Percentiles rank a stretch among this genome's conserved stretches.
Conservation (phyloP, 768 basidiomycete genomes). For the Agaricus blazei region DNA sequence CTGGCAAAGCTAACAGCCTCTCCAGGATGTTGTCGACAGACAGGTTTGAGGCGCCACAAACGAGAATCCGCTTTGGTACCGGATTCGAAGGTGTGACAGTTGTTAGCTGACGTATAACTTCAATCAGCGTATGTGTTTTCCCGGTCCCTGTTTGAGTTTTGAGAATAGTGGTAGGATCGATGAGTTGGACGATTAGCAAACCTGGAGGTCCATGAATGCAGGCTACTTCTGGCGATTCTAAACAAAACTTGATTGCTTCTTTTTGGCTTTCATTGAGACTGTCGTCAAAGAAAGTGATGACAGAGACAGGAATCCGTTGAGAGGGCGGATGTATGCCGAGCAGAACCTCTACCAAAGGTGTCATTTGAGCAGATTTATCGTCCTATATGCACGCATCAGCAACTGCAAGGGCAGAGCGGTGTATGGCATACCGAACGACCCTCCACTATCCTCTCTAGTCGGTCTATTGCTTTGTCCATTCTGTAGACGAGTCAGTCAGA, state of each 20-base stretch:
- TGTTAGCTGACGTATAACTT: conserved; percentile 84
- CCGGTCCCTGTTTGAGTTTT: conserved; percentile 60
- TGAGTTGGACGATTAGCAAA: conserved; percentile 12
- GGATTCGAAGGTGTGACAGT: conserved; percentile 39
- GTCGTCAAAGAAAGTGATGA: conserved; percentile 66
- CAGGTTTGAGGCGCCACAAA: conserved; percentile 92
- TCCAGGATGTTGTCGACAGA: conserved; percentile 96
- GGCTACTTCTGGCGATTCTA: conserved; percentile 76
- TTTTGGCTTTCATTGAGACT: conserved; percentile 82
- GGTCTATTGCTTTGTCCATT: conserved; percentile 81
- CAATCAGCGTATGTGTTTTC: conserved; percentile 94
- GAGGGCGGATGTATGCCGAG: conserved; percentile 58
- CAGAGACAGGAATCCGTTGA: conserved; percentile 25
- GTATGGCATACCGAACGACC: conserved; percentile 15
- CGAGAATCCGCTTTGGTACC: conserved; percentile 60
- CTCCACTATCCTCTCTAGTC: conserved; percentile 39
- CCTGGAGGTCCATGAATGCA: conserved; percentile 99
- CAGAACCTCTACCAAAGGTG: conserved; percentile 60
- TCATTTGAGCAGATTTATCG: conserved; percentile 37
- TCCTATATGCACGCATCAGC: conserved; percentile 21
- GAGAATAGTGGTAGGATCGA: not conserved
- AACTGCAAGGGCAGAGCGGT: not conserved
- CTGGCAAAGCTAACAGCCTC: conserved; percentile 64
- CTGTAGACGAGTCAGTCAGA: conserved; percentile 29
- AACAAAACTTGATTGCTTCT: conserved; percentile 76